A percentile compares a stretch with the other conserved stretches of the same genome.
Conservation (phyloP, 108 stramenopile species). For the Cyclotella baltica region DNA sequence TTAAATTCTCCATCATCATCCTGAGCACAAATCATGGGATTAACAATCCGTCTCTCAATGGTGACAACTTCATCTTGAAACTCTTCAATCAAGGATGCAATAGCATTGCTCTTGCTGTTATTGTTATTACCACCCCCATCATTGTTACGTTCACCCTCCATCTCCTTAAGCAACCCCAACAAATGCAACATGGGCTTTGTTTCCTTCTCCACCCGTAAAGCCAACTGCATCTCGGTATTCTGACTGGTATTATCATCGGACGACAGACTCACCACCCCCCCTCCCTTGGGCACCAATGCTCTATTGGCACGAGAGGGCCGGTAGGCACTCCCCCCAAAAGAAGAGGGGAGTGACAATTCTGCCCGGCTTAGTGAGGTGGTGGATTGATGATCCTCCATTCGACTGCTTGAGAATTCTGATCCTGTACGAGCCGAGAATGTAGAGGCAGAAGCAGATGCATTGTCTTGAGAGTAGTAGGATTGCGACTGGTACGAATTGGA, state of each 20-base stretch:
- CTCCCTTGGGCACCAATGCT: not conserved
- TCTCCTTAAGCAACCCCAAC: constrained; percentile 15
- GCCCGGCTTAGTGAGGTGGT: too few relatives aligned
- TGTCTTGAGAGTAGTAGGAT: too few relatives aligned
- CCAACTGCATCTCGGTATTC: constrained; percentile 16
- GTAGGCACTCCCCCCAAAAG: not conserved
- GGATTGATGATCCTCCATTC: too few relatives aligned
- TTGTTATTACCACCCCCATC: not conserved
- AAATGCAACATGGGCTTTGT: constrained; percentile 25
- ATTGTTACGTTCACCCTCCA: constrained; percentile 12
- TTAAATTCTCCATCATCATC: not conserved
- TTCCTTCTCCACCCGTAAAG: constrained; percentile 16
- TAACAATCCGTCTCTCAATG: constrained; percentile 4
- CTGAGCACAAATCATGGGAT: not conserved
- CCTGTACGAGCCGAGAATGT: too few relatives aligned
- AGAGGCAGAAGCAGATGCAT: not conserved
- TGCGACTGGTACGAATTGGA: too few relatives aligned
- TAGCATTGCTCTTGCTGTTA: not conserved
- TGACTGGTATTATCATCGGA: not conserved
- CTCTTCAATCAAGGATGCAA: constrained; percentile 20
- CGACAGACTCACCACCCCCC: not conserved
- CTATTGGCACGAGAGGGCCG: not conserved
- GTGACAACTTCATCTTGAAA: constrained; percentile 13
- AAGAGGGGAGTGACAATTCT: not conserved
- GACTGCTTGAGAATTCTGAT: too few relatives aligned